Base-by-base conservation (phyloP, 768 basidiomycete genomes). In the Termitomyces sp. region DNA sequence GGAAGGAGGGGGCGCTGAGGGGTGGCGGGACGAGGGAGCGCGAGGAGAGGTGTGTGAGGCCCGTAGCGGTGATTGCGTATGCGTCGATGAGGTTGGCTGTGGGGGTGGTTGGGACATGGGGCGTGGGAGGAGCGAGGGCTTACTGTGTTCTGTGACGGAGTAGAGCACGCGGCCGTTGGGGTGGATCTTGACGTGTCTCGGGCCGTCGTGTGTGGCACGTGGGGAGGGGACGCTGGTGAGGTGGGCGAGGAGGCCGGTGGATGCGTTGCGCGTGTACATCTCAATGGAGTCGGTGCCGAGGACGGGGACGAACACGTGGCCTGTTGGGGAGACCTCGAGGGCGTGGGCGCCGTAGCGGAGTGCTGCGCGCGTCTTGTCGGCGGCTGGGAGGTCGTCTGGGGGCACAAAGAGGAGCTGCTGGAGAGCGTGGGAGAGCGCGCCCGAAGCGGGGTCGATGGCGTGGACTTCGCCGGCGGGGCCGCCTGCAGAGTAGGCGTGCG, bases 331-430 rank as follows among this genome's bases (percentile, higher is more conserved):
- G 59, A 82, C 78, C 60, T 84, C 83, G 36, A 84, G 73, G 0
- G 73, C 83, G 67, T 84, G 83, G 4, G 82, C 80, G 2, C 83
- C 83, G 65, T 79, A 80, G 45, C 79, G 72, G 80, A 85, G 70
- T 0, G 82, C 83, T 6, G 73, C 75, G 5, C 80, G 72, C 1
- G 82, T 80, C 67, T 83, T 85, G 64, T 85, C 82, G 4, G 82
- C 80, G 1, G 60, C 63, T 14, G 70, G 73, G n/a, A 83, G 72
- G 45, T 80, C 70, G 3, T 75, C 69, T 45, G 75, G 70, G 0
- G 77, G 74, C 2, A 85, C 77, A 60, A 84, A 84, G 7, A 80
- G 70, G 5, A 83, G 55, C 63, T 82, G 72, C 51, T 85, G 82
- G 1, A 77, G 48, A 65, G 82, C 81, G n/a, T 70, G 49, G 6